Conservation (phyloP, 495 filamentous ascomycete species). For the Aspergillus campestris region DNA sequence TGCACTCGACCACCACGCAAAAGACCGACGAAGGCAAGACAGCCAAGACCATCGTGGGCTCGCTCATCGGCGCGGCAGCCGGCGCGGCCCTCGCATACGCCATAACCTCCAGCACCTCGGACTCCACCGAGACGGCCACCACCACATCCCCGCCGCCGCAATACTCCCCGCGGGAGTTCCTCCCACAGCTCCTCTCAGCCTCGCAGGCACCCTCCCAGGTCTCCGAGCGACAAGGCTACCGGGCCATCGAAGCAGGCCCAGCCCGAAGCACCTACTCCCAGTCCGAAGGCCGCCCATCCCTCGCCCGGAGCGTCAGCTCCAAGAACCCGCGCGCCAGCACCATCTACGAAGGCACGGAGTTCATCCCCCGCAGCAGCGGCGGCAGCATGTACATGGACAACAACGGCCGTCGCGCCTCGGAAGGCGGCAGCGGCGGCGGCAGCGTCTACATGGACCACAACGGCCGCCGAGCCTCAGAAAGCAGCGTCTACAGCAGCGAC, state of each 20-base stretch:
- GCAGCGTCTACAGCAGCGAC: conserved; percentile 25
- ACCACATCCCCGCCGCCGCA: conserved; percentile 15
- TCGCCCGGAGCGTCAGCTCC: conserved; percentile 25
- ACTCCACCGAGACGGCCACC: conserved; percentile 8
- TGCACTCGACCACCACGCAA: conserved; percentile 18
- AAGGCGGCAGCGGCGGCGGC: conserved; percentile 24
- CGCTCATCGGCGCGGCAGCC: conserved; percentile 66
- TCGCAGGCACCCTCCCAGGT: conserved; percentile 18
- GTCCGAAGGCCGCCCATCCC: conserved; percentile 22
- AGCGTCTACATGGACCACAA: conserved; percentile 25
- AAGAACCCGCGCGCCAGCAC: conserved; percentile 37
- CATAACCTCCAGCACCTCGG: conserved; percentile 48
- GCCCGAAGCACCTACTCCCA: conserved; percentile 27
- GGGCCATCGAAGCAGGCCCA: conserved; percentile 38
- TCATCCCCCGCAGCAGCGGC: conserved; percentile 12
- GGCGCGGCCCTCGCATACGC: conserved; percentile 70
- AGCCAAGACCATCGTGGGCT: conserved; percentile 58
- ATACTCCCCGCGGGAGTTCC: conserved; percentile 21
- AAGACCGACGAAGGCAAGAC: conserved; percentile 32
- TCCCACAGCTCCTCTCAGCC: conserved; percentile 21
- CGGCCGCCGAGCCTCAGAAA: conserved; percentile 30
- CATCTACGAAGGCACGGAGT: conserved; percentile 36
- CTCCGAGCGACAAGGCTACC: conserved; percentile 17
- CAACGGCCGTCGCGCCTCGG: conserved; percentile 28
- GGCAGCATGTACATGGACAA: conserved; percentile 26